A percentile compares a stretch with the other conserved stretches of the same genome.
Evolutionary conservation across 805 yeast species (phyloP).

Genomic region (Candida jianshihensis): DNA sequence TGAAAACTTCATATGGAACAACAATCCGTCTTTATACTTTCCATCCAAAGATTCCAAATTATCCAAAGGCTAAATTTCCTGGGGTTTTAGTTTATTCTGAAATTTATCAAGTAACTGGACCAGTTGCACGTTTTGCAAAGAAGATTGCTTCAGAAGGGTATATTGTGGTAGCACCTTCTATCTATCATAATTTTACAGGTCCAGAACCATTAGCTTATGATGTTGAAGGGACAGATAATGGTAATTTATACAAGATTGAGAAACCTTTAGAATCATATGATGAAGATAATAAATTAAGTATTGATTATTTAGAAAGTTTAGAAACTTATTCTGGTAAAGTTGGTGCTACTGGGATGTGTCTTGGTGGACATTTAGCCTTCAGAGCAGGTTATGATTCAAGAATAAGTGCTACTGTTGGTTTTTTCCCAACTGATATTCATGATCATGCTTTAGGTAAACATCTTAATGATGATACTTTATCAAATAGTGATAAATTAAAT

Average conservation of each 20-base stretch:
- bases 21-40: slow-evolving; percentile 58
- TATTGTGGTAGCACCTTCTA: slow-evolving; percentile 73
- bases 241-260: slow-evolving; percentile 57
- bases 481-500: slow-evolving; percentile 45
- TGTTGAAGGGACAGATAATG: slow-evolving; percentile 65
- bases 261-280: slow-evolving; percentile 70
- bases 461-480: slow-evolving; percentile 56
- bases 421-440: slow-evolving; percentile 79
- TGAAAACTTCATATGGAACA: slow-evolving; percentile 58
- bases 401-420: slow-evolving; percentile 62
- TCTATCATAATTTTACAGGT: slow-evolving; percentile 66
- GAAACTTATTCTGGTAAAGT: slow-evolving; percentile 63
- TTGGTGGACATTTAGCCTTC: slow-evolving; percentile 78
- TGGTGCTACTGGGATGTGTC: slow-evolving; percentile 85
- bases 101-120: slow-evolving; percentile 79
- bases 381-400: slow-evolving; percentile 62
- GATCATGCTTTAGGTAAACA: slow-evolving; percentile 59
- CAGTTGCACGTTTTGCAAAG: slow-evolving; percentile 71
- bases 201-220: slow-evolving; percentile 66
- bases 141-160: slow-evolving; percentile 76
- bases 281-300: slow-evolving; percentile 59
- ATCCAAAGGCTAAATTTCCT: slow-evolving; percentile 76
- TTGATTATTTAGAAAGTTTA: slow-evolving; percentile 53
- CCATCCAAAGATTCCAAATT: slow-evolving; percentile 64
- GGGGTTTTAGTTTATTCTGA: slow-evolving; percentile 76